Evolutionary conservation across 2,329 filamentous ascomycete genomes (phyloP).

Genomic region (Huntiella bhutanensis): DNA sequence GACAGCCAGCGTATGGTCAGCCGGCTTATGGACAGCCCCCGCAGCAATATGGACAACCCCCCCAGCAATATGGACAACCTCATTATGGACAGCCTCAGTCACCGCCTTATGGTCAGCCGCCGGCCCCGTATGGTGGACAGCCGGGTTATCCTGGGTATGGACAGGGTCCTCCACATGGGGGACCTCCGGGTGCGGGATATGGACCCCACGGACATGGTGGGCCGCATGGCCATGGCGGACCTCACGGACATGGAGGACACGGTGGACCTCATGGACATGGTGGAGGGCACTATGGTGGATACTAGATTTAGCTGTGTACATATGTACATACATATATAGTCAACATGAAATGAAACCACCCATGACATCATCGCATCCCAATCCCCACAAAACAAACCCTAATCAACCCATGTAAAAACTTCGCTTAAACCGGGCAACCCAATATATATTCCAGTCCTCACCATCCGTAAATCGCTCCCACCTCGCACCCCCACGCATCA

Average conservation of each 20-base stretch:
- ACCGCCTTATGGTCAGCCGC: background rate
- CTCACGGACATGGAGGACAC: background rate
- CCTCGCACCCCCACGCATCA: too few relatives aligned
- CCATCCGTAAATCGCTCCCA: too few relatives aligned
- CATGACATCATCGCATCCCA: too few relatives aligned
- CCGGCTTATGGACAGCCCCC: conserved; percentile 1
- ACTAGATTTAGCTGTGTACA: too few relatives aligned
- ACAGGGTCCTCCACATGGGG: background rate
- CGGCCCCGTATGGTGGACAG: background rate
- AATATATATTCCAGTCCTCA: too few relatives aligned
- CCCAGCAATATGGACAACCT: background rate
- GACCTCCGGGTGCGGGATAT: background rate
- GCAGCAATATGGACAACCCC: background rate
- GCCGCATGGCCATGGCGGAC: background rate
- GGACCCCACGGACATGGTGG: background rate
- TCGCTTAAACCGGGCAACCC: too few relatives aligned
- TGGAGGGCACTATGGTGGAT: background rate
- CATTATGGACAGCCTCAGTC: background rate
- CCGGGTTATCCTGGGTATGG: background rate
- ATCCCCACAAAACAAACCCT: too few relatives aligned
- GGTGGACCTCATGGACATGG: background rate
- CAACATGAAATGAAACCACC: too few relatives aligned
- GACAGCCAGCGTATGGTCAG: background rate
- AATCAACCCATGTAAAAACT: too few relatives aligned
- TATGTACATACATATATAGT: too few relatives aligned